Evolutionary conservation across 2,329 filamentous ascomycete species (phyloP), one percentile per base, ranked within the genome.

Genomic region (Coleophoma cylindrospora): DNA sequence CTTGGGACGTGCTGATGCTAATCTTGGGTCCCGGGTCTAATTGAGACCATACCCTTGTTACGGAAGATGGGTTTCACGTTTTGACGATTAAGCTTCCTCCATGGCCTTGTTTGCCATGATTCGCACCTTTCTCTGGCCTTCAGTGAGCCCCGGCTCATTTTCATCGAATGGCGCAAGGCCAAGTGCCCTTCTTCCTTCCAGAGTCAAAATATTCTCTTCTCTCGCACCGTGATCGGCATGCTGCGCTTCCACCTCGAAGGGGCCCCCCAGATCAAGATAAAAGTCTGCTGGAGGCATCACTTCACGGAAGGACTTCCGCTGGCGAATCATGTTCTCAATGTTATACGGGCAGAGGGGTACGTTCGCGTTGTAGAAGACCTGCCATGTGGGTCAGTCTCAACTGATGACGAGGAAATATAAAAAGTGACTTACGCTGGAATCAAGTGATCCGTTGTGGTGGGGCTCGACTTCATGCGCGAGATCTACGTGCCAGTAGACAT

Each of bases 391-490:
- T 27, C 9, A 27, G 27, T 27, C 27, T 8, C 27, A 27, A 27
- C 7, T 27, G 9, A 10, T 27, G 7, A 27, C 4, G 9, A 27
- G 9, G 27, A 27, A 7, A 27, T 27, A 10, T 2, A 27, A 27
- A 10, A 10, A 8, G 27, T 27, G n/a, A 27, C 27, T 27, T 0
- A 95, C 90, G 59, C 84, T 90, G 0, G 86, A 89, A 66, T 95
- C 90, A 0, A 73, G 67, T 2, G 68, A 73, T 4, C 91, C 91
- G 1, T 67, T 68, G 64, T 95, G 90, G 2, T 83, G 74, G 54
- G 80, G 83, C 69, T 96, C 91, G 1, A 95, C 90, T 0, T 88
- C 80, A 64, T 95, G 90, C 11, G 34, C 13, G 2, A 74, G 51
- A 32, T 58, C 49, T 61, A 57, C 77, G 74, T 75, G 58, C 86